Conservation (phyloP, 2,329 filamentous ascomycete genomes). For the Ceratocystis albifundus region DNA sequence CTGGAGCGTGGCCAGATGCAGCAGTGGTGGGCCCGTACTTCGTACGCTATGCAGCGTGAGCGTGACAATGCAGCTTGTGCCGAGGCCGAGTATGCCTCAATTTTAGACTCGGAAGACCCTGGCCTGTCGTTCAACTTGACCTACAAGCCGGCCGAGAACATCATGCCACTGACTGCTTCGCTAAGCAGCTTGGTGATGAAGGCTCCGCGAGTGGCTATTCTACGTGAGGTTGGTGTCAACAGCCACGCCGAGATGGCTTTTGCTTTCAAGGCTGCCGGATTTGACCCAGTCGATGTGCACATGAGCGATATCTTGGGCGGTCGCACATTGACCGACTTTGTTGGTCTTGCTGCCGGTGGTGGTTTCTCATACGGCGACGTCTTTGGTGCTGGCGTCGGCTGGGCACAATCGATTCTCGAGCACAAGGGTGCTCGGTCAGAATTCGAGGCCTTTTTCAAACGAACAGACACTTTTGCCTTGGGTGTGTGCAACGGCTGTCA, state of each 20-base stretch:
- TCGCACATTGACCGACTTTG: slow-evolving; percentile 69
- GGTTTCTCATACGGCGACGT: slow-evolving; percentile 83
- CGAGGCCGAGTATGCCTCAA: slow-evolving; percentile 65
- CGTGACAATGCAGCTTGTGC: slow-evolving; percentile 82
- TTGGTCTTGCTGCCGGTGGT: slow-evolving; percentile 84
- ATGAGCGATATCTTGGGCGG: slow-evolving; percentile 86
- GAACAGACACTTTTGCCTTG: slow-evolving; percentile 79
- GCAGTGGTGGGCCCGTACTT: slow-evolving; percentile 79
- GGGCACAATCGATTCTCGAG: slow-evolving; percentile 86
- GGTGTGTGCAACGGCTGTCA: slow-evolving; percentile 98
- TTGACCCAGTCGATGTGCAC: slow-evolving; percentile 84
- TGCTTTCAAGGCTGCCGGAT: slow-evolving; percentile 82
- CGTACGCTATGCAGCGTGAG: slow-evolving; percentile 79
- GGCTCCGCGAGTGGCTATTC: slow-evolving; percentile 65
- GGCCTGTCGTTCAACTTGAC: slow-evolving; percentile 76
- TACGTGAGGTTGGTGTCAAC: slow-evolving; percentile 92
- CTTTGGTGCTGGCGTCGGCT: slow-evolving; percentile 86
- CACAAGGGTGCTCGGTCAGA: slow-evolving; percentile 64
- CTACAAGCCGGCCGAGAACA: slow-evolving; percentile 67
- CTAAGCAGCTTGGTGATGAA: slow-evolving; percentile 43
- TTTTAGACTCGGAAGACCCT: slow-evolving; percentile 64
- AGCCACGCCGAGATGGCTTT: slow-evolving; percentile 97
- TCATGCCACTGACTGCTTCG: slow-evolving; percentile 50
- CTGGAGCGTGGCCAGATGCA: slow-evolving; percentile 64
- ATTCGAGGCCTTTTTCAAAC: slow-evolving; percentile 75